Evolutionary conservation across 257 asterid species (phyloP).

Genomic region (Fraxinus americana): DNA sequence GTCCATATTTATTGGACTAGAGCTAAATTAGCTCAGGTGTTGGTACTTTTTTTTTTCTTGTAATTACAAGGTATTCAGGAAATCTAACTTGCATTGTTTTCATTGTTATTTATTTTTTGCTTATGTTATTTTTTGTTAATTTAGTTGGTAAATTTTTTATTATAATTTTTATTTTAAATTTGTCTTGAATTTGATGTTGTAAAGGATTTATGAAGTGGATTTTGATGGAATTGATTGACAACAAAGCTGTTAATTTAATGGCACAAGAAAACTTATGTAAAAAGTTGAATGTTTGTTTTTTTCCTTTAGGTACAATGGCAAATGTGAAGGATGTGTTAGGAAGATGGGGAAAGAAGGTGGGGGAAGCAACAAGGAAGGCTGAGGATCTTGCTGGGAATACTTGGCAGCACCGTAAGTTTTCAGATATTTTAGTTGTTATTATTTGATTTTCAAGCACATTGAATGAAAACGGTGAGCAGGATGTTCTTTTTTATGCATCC

Average conservation of each 20-base stretch:
- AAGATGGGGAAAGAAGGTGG: constrained; percentile 89
- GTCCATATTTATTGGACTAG: neutral
- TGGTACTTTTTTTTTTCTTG: neutral
- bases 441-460: constrained; percentile 3
- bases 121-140: neutral
- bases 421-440: neutral
- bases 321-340: constrained; percentile 77
- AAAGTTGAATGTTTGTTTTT: neutral
- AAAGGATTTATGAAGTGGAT: neutral
- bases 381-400: constrained; percentile 94
- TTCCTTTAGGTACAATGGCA: constrained; percentile 70
- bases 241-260: neutral
- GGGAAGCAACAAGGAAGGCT: constrained; percentile 85
- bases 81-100: neutral
- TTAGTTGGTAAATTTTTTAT: neutral
- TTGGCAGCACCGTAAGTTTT: constrained; percentile 94
- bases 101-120: neutral
- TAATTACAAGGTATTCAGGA: neutral
- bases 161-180: neutral
- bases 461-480: constrained; percentile 2
- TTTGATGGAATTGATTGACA: neutral
- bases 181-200: neutral
- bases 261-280: neutral
- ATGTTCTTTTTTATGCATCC: neutral
- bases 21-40: neutral